Evolutionary conservation across 1,284 basidiomycete genomes (phyloP).

Genomic region (Puccinia triticina): DNA sequence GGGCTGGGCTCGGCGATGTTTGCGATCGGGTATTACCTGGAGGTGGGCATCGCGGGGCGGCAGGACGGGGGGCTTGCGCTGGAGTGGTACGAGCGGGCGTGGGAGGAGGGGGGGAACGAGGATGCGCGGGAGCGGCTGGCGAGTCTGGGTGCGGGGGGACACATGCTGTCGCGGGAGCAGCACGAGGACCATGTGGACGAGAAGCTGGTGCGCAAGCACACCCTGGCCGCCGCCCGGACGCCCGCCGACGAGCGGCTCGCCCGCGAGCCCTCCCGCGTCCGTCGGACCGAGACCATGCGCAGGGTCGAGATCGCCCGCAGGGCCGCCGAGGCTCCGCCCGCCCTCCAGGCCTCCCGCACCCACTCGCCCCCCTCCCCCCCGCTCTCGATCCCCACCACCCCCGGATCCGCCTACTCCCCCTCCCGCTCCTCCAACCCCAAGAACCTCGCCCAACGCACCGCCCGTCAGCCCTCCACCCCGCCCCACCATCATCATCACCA

Average conservation of each 20-base stretch:
- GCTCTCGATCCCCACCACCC: background rate
- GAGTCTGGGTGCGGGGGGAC: constrained; percentile 69
- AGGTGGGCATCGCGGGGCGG: constrained; percentile 67
- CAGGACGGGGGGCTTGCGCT: constrained; percentile 70
- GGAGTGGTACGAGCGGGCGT: constrained; percentile 73
- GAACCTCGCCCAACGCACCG: background rate
- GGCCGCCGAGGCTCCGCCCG: background rate
- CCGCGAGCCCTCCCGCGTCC: background rate
- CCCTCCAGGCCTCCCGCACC: background rate
- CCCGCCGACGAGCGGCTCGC: background rate
- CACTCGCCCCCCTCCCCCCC: background rate
- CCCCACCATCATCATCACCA: background rate
- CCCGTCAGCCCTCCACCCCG: background rate
- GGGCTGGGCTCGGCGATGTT: constrained; percentile 83
- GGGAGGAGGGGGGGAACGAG: constrained; percentile 71
- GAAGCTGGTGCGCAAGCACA: constrained; percentile 79
- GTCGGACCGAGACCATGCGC: constrained; percentile 21
- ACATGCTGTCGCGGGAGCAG: constrained; percentile 73
- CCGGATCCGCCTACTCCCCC: background rate
- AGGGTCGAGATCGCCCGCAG: constrained; percentile 28
- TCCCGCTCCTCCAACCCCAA: background rate
- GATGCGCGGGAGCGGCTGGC: constrained; percentile 77
- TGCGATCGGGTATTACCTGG: constrained; percentile 88
- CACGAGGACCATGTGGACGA: constrained; percentile 77
- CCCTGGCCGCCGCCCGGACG: constrained; percentile 66